Evolutionary conservation across 139 green algal species (phyloP), one percentile per base, ranked within the genome.

Genomic region (Picochlorum costavermella): DNA sequence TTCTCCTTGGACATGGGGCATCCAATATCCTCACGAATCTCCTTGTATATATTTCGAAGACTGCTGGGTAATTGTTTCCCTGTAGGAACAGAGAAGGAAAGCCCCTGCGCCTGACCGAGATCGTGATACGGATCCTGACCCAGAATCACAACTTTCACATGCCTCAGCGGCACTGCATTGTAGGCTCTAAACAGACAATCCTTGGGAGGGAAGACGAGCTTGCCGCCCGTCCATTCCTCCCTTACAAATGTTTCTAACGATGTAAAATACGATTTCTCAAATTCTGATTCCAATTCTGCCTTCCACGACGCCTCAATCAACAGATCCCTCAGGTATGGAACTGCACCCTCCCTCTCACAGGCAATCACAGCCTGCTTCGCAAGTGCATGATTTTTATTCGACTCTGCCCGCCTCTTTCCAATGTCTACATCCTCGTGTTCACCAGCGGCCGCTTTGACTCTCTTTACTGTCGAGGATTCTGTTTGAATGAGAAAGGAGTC

Each of bases 101-200:
- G 81, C 0, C 94, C 94, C 83, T 95, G 90, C n/a, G 92, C 94
- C 75, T 98, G 88, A 25, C 80, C 79, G 2, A 74, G 48, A 37
- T 78, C 78, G 65, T 97, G 92, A 81, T 99, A 99, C 2, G 94
- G 94, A 69, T 99, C 94, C 73, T 85, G 78, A 2, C 90, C 90
- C 11, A 96, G 60, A 14, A 96, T 89, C 12, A 95, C 90, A n/a
- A 93, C 88, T 16, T 74, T 69, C 50, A 88, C 76, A 23, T 81
- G 56, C 44, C 81, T 68, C 29, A 88, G 68, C 0, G 82, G 82
- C 33, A 73, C 75, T 26, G 46, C 64, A 68, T 90, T 92, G 50
- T 89, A 62, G 0, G 83, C 81, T 51, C 75, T 72, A 75, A 98
- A 97, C 8, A 96, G 78, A n/a, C 56, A 33, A 13, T 81, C 56